Conservation (phyloP, 2,329 filamentous ascomycete species). For the Chaetomiaceae sp. region DNA sequence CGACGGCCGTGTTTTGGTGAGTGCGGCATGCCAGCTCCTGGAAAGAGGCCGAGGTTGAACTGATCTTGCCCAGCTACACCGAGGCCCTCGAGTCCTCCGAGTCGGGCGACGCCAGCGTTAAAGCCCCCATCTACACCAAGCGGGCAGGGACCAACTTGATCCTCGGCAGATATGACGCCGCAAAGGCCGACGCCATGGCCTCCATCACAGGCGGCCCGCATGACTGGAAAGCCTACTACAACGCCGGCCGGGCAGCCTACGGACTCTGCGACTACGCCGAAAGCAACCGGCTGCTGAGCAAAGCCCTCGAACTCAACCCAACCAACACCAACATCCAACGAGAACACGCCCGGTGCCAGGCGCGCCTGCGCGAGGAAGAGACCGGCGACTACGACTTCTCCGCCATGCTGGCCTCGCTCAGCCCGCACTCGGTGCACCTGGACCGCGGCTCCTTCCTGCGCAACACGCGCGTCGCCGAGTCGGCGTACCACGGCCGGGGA, state of each 20-base stretch:
- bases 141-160: constrained; percentile 32
- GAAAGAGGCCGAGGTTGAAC: not conserved
- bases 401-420: constrained; percentile 25
- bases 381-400: constrained; percentile 30
- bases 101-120: constrained; percentile 22
- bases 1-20: constrained; percentile 33
- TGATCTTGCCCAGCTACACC: constrained; percentile 29
- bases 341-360: constrained; percentile 26
- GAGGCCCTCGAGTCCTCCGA: constrained; percentile 31
- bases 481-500: constrained; percentile 36
- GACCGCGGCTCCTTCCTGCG: constrained; percentile 35
- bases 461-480: constrained; percentile 32
- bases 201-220: constrained; percentile 22
- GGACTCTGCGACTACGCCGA: constrained; percentile 31
- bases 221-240: constrained; percentile 35
- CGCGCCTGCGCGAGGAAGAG: constrained; percentile 28
- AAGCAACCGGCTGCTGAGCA: constrained; percentile 26
- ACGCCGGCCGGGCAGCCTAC: constrained; percentile 34
- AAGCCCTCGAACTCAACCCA: constrained; percentile 26
- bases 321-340: constrained; percentile 21
- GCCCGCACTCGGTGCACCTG: constrained; percentile 24
- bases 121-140: constrained; percentile 28
- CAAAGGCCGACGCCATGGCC: constrained; percentile 32
- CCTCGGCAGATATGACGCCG: constrained; percentile 33
- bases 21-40: not conserved